phyloP scores from a whole-genome alignment of 2,329 filamentous ascomycete species.

The Colletotrichum horii region DNA sequence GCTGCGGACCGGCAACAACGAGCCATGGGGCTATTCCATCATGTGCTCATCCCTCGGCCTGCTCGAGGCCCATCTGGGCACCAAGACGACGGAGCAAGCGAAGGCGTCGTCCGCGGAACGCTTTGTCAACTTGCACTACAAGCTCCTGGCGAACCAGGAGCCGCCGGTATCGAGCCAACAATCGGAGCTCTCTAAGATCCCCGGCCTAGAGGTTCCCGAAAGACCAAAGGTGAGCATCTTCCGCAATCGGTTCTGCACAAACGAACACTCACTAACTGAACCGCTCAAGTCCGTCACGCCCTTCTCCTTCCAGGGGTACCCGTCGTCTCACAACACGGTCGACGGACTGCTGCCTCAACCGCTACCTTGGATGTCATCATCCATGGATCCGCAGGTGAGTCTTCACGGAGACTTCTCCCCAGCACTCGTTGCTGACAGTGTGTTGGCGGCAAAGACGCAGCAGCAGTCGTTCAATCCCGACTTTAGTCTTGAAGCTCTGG shows the following conservation, averaged over 20 bases:
- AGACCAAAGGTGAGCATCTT: constrained; percentile 41
- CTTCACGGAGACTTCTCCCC: constrained; percentile 21
- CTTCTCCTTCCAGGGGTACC: constrained; percentile 37
- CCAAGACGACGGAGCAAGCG: constrained; percentile 60
- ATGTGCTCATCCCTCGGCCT: constrained; percentile 66
- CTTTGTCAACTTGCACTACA: constrained; percentile 64
- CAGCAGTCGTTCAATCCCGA: constrained; percentile 51
- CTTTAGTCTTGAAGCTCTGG: constrained; percentile 58
- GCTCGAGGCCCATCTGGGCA: constrained; percentile 63
- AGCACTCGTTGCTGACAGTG: constrained; percentile 19
- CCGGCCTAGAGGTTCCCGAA: constrained; percentile 40
- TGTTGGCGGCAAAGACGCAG: constrained; percentile 30
- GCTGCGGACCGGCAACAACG: constrained; percentile 66
- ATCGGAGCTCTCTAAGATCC: constrained; percentile 26
- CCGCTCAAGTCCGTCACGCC: constrained; percentile 45
- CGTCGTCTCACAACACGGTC: constrained; percentile 15
- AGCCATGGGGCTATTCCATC: constrained; percentile 68
- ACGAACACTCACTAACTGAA: neutral
- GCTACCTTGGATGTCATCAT: constrained; percentile 37
- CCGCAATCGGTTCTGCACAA: neutral
- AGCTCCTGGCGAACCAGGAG: constrained; percentile 60
- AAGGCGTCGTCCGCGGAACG: constrained; percentile 65
- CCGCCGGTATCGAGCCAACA: constrained; percentile 40
- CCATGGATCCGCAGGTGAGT: constrained; percentile 28
- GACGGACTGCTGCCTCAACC: constrained; percentile 28